Percentiles rank a stretch among this genome's conserved stretches.
Conservation (phyloP, 495 filamentous ascomycete genomes). For the Coniosporium apollinis region DNA sequence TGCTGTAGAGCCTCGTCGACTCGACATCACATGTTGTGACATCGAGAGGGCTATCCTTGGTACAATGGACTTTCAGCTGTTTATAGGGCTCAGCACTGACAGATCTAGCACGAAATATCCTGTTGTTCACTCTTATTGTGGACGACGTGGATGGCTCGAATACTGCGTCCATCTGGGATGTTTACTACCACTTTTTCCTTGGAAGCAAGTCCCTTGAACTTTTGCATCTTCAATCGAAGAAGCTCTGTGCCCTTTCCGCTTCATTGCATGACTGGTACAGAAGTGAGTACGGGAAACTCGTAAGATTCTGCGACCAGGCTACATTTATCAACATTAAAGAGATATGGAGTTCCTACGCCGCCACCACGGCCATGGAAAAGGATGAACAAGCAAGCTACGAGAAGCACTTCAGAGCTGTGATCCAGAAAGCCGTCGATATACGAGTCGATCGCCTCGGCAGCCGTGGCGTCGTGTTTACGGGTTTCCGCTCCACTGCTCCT, state of each 20-base stretch:
- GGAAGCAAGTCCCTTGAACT: conserved; percentile 21
- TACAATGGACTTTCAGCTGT: conserved; percentile 11
- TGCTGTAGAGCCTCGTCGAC: no score
- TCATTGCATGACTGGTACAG: conserved; percentile 15
- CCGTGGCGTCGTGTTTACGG: no score
- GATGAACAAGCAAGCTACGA: no score
- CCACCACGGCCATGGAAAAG: no score
- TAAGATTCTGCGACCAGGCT: conserved; percentile 17
- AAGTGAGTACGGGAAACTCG: conserved; percentile 11
- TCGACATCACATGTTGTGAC: conserved; percentile 32
- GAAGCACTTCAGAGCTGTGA: no score
- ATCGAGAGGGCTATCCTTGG: conserved; percentile 28
- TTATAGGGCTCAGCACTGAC: background rate
- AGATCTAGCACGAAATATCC: conserved; percentile 37
- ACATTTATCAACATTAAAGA: conserved; percentile 16
- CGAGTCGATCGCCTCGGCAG: no score
- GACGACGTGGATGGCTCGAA: conserved; percentile 18
- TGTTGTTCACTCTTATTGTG: conserved; percentile 30
- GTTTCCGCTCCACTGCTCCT: no score
- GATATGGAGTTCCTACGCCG: no score
- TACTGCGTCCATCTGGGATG: conserved; percentile 28
- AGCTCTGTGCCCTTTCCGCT: conserved; percentile 22
- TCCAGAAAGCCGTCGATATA: no score
- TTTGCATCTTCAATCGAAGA: conserved; percentile 23
- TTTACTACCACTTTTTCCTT: conserved; percentile 37